Evolutionary conservation across 2,329 filamentous ascomycete species (phyloP).

Genomic region (Colletotrichum sp.): DNA sequence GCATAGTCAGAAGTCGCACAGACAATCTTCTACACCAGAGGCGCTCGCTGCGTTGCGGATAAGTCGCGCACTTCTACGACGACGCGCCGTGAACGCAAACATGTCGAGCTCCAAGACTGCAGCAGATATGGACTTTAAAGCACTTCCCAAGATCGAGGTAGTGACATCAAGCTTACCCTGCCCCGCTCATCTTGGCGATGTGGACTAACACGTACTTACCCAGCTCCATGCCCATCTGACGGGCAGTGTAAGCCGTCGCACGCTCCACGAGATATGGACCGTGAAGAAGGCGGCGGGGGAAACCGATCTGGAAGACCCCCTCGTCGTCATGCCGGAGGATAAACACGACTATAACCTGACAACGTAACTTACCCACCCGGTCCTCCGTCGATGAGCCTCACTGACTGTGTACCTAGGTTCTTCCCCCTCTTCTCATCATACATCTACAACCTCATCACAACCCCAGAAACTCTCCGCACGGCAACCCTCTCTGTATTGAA

Average conservation of each 20-base stretch:
- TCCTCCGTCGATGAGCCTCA: not conserved
- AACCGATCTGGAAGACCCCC: conserved; percentile 69
- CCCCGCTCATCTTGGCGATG: not conserved
- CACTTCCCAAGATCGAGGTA: conserved; percentile 63
- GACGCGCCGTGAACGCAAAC: not conserved
- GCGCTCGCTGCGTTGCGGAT: not conserved
- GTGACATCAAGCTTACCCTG: not conserved
- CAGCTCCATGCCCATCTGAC: conserved; percentile 83
- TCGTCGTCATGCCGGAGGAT: conserved; percentile 70
- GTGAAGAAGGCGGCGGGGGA: conserved; percentile 58
- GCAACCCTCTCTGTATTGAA: conserved; percentile 70
- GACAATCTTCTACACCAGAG: not conserved
- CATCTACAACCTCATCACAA: conserved; percentile 77
- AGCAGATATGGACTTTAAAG: conserved; percentile 45
- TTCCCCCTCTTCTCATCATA: conserved; percentile 80
- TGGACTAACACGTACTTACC: not conserved
- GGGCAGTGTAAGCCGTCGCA: conserved; percentile 76
- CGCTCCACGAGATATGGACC: conserved; percentile 77
- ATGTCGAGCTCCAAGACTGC: not conserved
- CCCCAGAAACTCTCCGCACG: conserved; percentile 61
- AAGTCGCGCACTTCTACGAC: not conserved
- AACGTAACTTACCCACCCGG: conserved; percentile 51
- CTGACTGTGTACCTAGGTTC: conserved; percentile 55
- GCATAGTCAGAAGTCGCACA: not conserved
- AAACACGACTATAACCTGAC: conserved; percentile 75